phyloP scores from a whole-genome alignment of 2,329 filamentous ascomycete species.

The Colletotrichum sp. region DNA sequence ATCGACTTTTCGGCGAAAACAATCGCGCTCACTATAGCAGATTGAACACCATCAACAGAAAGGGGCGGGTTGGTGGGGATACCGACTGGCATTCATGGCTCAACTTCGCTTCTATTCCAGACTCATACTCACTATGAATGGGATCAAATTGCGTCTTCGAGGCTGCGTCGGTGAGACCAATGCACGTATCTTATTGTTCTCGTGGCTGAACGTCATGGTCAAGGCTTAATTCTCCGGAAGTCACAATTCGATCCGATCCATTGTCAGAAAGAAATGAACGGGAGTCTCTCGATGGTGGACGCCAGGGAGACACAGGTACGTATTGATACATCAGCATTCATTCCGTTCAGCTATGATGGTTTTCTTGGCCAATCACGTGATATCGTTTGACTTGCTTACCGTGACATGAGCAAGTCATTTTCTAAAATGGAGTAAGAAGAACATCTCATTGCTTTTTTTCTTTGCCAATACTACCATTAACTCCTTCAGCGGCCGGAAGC shows the following conservation, averaged over 20 bases:
- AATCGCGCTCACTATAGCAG: neutral
- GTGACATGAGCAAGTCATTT: fast-evolving
- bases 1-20: neutral
- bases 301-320: neutral
- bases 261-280: neutral
- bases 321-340: neutral
- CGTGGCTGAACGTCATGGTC: neutral
- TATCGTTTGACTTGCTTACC: neutral
- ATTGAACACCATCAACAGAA: neutral
- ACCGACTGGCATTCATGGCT: neutral
- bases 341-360: neutral
- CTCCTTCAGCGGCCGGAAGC: neutral
- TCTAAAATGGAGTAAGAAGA: neutral
- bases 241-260: neutral
- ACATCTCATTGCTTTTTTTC: neutral
- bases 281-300: neutral
- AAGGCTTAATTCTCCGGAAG: neutral
- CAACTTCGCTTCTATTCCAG: neutral
- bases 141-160: neutral
- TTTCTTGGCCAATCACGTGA: neutral
- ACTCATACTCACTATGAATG: neutral
- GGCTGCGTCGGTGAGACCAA: neutral
- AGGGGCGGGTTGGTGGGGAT: fast-evolving
- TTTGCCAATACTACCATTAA: neutral
- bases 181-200: neutral